A percentile compares a stretch with the other conserved stretches of the same genome.
Conservation (phyloP, 805 yeast species). For the Suhomyces canberraensis region DNA sequence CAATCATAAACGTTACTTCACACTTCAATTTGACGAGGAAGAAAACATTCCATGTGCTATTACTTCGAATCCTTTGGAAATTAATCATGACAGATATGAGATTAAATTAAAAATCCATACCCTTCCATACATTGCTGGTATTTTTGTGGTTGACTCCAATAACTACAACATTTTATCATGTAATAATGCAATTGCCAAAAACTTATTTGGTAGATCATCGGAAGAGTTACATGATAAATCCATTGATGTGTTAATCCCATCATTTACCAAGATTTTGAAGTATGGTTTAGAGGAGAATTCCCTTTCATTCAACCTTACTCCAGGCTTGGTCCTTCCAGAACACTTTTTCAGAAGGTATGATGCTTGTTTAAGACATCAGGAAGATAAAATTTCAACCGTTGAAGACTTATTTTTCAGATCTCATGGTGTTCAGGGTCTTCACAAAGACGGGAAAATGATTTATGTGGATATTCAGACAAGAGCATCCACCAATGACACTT, state of each 20-base stretch:
- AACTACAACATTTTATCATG: conserved; percentile 59
- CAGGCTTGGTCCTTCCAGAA: conserved; percentile 86
- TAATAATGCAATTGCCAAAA: conserved; percentile 74
- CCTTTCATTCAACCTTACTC: conserved; percentile 24
- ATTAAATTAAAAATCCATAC: conserved; percentile 68
- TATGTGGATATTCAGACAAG: conserved; percentile 79
- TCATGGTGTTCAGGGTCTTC: conserved; percentile 65
- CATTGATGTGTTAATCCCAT: conserved; percentile 60
- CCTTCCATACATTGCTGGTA: conserved; percentile 84
- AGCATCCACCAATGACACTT: conserved; percentile 55
- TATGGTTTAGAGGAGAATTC: conserved; percentile 32
- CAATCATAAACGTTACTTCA: conserved; percentile 62
- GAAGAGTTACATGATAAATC: conserved; percentile 38
- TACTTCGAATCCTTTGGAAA: conserved; percentile 55
- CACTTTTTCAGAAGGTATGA: conserved; percentile 77
- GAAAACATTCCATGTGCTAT: conserved; percentile 72
- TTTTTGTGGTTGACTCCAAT: conserved; percentile 61
- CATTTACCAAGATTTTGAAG: conserved; percentile 48
- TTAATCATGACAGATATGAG: conserved; percentile 37
- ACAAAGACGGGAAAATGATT: conserved; percentile 63
- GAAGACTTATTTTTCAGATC: conserved; percentile 55
- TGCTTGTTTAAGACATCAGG: conserved; percentile 35
- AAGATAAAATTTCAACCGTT: conserved; percentile 24
- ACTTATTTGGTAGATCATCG: conserved; percentile 68
- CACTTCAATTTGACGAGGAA: conserved; percentile 40